Evolutionary conservation across 208 protist species (phyloP), one percentile per base, ranked within the genome.

Genomic region (Acanthamoeba culbertsoni): DNA sequence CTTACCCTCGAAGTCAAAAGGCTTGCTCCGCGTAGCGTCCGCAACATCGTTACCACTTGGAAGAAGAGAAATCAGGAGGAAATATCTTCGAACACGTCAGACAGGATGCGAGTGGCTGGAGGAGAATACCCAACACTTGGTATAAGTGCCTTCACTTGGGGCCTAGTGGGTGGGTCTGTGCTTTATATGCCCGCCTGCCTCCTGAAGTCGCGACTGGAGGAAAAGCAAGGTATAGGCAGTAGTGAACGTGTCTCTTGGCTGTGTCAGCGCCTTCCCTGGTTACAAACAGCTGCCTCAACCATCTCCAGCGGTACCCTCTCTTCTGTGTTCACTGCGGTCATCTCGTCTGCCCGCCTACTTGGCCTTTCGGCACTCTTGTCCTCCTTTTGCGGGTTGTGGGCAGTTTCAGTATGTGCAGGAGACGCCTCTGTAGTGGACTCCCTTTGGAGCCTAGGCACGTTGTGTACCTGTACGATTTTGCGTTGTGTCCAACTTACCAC

Each of bases 381-480:
- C 2, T 18, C 40, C 46, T 89, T 89, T 28, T 10, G 28, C 23
- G 79, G 79, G 28, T 57, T 92, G 42, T 92, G 86, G 86, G 57
- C 40, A 0, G 86, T 92, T 3, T 71, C 86, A 18, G n/a, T 43
- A 3, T 68, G 43, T 16, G 5, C 53, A 12, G 59, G 86, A 4
- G 62, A 92, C 37, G 86, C 55, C 5, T 92, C 86, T n/a, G 48
- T 92, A 31, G 86, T 92, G 3, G 86, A 92, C 40, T 92, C 86
- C 26, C 33, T 92, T 10, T 92, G 86, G 86, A 92, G 86, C 33
- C 55, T 92, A 3, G 86, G 86, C 75, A 82, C 40, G 1, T 75
- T 18, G 0, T 57, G 12, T 75, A 4, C 28, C 0, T 77, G 12
- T 31, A 55, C 6, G 4, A 1, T 53, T 0, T 45, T 48, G 31